These are phyloP conservation scores for Incumbomyces delicatus DNA, from an alignment of 2,329 filamentous ascomycete genomes.

Conservation along the genomic window DNA sequence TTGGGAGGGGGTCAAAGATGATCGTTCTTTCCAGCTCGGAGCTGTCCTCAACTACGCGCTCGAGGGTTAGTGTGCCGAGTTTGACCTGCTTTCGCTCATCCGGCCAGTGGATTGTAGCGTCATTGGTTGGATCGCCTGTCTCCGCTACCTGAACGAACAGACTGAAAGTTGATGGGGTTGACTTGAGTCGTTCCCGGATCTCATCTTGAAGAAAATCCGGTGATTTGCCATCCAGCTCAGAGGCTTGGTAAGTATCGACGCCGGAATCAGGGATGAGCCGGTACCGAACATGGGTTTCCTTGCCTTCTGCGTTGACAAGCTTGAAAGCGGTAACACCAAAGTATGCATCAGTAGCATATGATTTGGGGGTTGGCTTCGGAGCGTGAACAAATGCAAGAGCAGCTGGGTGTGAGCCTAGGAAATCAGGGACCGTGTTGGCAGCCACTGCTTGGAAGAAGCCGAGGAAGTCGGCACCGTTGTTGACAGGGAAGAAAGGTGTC, in stretches of 20 bases:
- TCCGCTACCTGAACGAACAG: constrained; percentile 43
- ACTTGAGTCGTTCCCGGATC: constrained; percentile 26
- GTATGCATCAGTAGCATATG: constrained; percentile 40
- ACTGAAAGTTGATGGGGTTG: constrained; percentile 35
- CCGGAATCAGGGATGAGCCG: constrained; percentile 39
- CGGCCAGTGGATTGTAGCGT: constrained; percentile 45
- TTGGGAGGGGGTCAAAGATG: constrained; percentile 51
- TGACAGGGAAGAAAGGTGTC: constrained; percentile 43
- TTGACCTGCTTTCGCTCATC: constrained; percentile 41
- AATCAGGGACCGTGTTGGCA: constrained; percentile 26
- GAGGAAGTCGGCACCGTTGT: constrained; percentile 45
- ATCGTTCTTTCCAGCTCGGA: constrained; percentile 39
- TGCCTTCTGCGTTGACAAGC: constrained; percentile 31
- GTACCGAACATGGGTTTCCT: constrained; percentile 40
- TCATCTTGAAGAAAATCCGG: constrained; percentile 43
- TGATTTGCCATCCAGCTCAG: constrained; percentile 29
- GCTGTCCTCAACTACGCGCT: constrained; percentile 29
- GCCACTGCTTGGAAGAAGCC: constrained; percentile 37
- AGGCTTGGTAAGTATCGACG: constrained; percentile 29
- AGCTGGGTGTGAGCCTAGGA: constrained; percentile 37
- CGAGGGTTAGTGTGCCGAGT: constrained; percentile 40
- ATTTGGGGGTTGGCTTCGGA: constrained; percentile 42
- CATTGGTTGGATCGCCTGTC: constrained; percentile 38
- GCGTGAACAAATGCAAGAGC: constrained; percentile 40
- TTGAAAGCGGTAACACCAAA: constrained; percentile 31